Evolutionary conservation across 331 rosid genomes (phyloP).

Genomic region (Pyrus hybrid): DNA sequence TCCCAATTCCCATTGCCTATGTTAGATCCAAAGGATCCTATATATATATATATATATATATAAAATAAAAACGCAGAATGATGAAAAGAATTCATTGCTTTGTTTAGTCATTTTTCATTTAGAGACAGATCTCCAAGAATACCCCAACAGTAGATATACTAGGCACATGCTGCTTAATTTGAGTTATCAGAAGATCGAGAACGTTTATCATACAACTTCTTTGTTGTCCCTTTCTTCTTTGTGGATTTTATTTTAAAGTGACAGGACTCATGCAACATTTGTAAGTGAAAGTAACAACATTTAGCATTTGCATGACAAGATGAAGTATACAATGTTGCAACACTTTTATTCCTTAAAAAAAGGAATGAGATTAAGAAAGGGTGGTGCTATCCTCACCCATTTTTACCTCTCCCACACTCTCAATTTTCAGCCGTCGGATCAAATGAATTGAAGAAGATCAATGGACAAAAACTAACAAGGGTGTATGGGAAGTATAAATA

Average conservation of each 20-base stretch:
- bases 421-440: no score
- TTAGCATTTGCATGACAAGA: background rate
- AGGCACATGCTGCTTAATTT: background rate
- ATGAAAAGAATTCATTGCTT: background rate
- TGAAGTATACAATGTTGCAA: background rate
- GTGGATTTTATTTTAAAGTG: background rate
- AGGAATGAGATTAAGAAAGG: background rate
- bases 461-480: no score
- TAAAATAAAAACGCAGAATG: background rate
- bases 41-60: background rate
- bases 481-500: no score
- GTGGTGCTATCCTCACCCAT: no score
- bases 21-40: conserved; percentile 16
- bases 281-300: background rate
- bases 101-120: background rate
- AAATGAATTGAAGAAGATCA: no score
- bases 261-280: background rate
- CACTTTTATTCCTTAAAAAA: background rate
- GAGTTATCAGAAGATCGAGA: background rate
- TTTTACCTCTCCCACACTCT: no score
- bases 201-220: background rate
- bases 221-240: background rate
- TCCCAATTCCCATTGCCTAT: conserved; percentile 17
- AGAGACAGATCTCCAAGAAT: background rate
- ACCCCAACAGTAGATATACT: background rate